Base-by-base conservation (phyloP, 2,329 filamentous ascomycete species). In the Fusarium denticulatum region DNA sequence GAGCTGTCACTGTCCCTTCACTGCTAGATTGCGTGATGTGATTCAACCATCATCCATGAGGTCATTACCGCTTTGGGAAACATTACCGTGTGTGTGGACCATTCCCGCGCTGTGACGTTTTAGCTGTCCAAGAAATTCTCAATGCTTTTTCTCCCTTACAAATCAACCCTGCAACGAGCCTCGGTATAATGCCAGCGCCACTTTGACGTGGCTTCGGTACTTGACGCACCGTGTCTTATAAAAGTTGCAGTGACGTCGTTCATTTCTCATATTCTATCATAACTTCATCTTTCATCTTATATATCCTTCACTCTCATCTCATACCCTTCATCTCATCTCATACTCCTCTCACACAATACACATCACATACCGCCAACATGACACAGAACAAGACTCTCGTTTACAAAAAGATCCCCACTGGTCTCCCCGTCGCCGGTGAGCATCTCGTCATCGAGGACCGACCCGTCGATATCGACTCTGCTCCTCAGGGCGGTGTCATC, bases 321-420 rank as follows among this genome's bases (percentile, higher is more conserved):
- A 37, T 52, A 22, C 30, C 22, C 15, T 37, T 37, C 36, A 11
- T 39, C 18, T 5, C 42, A 32, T 49, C 5, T 18, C 5, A 53
- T 30, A 26, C 39, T 12, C 37, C 26, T 39, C 37, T 39, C 36
- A 39, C 15, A 18, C 30, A 18, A 32, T 8, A 36, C 26, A 49
- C 43, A 11, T 22, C 32, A 47, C 26, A 61, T 43, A 55, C 53
- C 58, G 36, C 58, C 42, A 74, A 67, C 10, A 85, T 85, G 83
- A 78, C 80, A 20, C 77, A 81, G 55, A 96, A 95, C 89, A 95
- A 94, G 85, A 89, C 87, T 43, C 83, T 96, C 77, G 86, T 95
- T 81, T 96, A 92, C 88, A 94, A 92, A 80, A 85, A 90, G 76
- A 76, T 91, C 69, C 94, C 94, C 52, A 81, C 84, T 56, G 92